Percentiles rank a stretch among this genome's conserved stretches.
phyloP scores from a whole-genome alignment of 2,329 filamentous ascomycete genomes.

The Phaeosphaeria sp. region DNA sequence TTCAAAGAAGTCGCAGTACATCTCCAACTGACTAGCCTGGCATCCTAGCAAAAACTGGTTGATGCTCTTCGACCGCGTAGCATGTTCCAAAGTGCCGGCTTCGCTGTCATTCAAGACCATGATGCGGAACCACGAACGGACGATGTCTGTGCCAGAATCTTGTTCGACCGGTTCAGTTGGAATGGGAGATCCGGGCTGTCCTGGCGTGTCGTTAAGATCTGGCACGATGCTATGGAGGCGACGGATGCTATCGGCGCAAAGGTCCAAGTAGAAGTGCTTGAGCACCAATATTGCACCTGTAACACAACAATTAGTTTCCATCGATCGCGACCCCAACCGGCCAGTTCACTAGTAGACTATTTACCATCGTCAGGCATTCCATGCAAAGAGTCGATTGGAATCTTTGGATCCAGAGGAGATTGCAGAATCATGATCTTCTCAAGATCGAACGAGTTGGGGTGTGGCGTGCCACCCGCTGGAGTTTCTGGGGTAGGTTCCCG shows the following conservation, averaged over 20 bases:
- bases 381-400: constrained; percentile 26
- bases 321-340: too few species aligned
- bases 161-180: background rate
- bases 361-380: constrained; percentile 32
- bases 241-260: constrained; percentile 28
- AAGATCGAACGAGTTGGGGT: constrained; percentile 13
- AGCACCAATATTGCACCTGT: constrained; percentile 26
- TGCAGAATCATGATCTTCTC: constrained; percentile 32
- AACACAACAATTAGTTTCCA: too few species aligned
- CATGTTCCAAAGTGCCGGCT: constrained; percentile 27
- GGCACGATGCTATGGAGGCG: constrained; percentile 35
- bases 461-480: constrained; percentile 14
- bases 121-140: constrained; percentile 38
- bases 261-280: constrained; percentile 35
- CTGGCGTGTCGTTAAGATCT: constrained; percentile 24
- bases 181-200: constrained; percentile 3
- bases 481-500: constrained; percentile 22
- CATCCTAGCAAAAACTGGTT: constrained; percentile 29
- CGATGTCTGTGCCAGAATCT: constrained; percentile 31
- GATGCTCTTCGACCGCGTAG: constrained; percentile 31
- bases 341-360: too few species aligned
- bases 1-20: constrained; percentile 39
- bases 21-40: constrained; percentile 34
- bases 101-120: constrained; percentile 41
- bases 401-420: constrained; percentile 28